Percentiles rank a stretch among this genome's conserved stretches.
Evolutionary conservation across 345 rosid species (phyloP).

Genomic region (Populus alba): DNA sequence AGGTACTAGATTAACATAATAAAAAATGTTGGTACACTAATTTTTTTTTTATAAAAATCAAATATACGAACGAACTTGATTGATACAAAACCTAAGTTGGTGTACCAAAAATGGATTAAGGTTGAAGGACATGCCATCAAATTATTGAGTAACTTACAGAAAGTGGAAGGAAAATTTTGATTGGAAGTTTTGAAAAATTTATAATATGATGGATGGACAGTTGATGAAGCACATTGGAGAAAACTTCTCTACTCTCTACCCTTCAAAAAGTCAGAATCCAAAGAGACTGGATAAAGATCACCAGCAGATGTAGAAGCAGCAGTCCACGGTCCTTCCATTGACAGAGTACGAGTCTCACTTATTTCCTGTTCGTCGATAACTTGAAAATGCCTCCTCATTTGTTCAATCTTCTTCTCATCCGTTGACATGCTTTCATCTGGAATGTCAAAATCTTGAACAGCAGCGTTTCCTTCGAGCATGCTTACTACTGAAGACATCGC

Average conservation of each 20-base stretch:
- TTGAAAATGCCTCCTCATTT: constrained; percentile 34
- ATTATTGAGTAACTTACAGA: no score
- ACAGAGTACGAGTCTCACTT: constrained; percentile 2
- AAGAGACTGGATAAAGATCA: constrained; percentile 37
- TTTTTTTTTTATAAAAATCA: no score
- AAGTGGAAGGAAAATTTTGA: no score
- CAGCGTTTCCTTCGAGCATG: constrained; percentile 23
- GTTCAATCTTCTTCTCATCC: constrained; percentile 21
- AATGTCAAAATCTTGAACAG: constrained; percentile 14
- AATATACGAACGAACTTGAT: no score
- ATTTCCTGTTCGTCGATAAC: constrained; percentile 10
- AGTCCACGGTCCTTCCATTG: constrained; percentile 29
- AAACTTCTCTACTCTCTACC: background rate
- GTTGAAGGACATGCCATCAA: no score
- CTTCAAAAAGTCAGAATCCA: constrained; percentile 17
- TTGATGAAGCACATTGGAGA: no score
- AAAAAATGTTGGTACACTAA: no score
- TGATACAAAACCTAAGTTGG: no score
- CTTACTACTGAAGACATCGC: constrained; percentile 23
- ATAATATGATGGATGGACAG: no score
- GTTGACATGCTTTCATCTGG: background rate
- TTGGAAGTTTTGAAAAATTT: no score
- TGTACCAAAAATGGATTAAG: no score
- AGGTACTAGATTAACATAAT: no score
- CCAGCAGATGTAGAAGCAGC: constrained; percentile 27